Evolutionary conservation across 305 asterid genomes (phyloP).

Genomic region (Solanum hybrid): DNA sequence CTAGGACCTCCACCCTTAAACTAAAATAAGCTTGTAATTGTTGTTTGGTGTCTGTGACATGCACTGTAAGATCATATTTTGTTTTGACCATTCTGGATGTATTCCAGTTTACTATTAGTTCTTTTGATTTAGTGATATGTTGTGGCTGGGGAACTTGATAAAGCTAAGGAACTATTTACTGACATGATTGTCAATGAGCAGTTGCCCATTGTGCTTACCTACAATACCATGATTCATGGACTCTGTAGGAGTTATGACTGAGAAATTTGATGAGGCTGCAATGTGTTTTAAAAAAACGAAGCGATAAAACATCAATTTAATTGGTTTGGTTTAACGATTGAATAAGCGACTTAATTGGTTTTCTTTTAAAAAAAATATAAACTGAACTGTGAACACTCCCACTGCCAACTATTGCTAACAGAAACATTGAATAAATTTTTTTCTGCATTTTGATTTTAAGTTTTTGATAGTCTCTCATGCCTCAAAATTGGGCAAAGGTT

Average conservation of each 20-base stretch:
- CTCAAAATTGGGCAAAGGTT: background rate
- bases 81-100: background rate
- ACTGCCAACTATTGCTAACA: background rate
- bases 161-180: constrained; percentile 30
- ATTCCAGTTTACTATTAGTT: background rate
- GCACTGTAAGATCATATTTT: background rate
- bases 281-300: background rate
- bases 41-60: background rate
- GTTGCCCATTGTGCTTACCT: constrained; percentile 73
- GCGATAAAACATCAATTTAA: background rate
- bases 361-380: background rate
- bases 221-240: constrained; percentile 85
- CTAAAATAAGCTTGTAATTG: background rate
- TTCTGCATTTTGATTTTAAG: background rate
- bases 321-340: background rate
- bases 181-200: constrained; percentile 58
- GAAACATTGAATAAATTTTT: background rate
- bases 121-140: constrained; percentile 25
- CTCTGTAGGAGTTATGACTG: constrained; percentile 36
- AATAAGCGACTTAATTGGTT: background rate
- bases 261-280: constrained; percentile 61
- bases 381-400: background rate
- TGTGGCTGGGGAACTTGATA: constrained; percentile 37
- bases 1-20: background rate
- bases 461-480: background rate